phyloP scores from a whole-genome alignment of 768 basidiomycete genomes.

The Mrakia gelida region DNA sequence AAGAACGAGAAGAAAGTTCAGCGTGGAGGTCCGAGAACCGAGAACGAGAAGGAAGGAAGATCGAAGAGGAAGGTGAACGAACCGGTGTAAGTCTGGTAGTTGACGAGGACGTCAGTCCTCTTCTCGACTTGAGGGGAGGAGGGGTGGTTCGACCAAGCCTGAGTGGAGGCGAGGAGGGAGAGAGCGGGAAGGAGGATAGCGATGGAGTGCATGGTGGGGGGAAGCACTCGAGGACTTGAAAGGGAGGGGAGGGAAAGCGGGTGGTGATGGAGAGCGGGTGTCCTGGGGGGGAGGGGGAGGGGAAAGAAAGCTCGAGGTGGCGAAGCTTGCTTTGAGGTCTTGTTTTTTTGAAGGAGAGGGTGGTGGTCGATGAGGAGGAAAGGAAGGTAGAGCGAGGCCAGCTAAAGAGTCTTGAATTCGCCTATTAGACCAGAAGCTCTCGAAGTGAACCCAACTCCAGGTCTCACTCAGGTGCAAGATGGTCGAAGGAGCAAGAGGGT shows the following conservation, averaged over 20 bases:
- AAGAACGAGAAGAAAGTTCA: too few relatives aligned
- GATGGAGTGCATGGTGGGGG: neutral
- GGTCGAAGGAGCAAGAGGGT: neutral
- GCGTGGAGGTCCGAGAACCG: too few relatives aligned
- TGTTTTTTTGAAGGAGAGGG: neutral
- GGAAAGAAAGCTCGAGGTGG: neutral
- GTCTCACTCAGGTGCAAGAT: neutral
- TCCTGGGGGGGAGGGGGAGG: neutral
- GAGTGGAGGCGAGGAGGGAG: neutral
- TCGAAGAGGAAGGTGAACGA: too few relatives aligned
- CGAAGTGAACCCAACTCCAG: neutral
- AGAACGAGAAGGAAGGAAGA: too few relatives aligned
- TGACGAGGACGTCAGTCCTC: neutral
- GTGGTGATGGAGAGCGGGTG: neutral
- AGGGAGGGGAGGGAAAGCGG: neutral
- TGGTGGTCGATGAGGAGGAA: neutral
- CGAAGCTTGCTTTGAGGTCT: neutral
- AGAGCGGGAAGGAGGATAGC: slow-evolving; percentile 1
- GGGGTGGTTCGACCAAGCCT: too few relatives aligned
- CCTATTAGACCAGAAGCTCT: neutral
- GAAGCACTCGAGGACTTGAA: neutral
- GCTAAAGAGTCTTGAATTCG: neutral
- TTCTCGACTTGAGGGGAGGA: neutral
- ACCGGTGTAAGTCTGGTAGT: too few relatives aligned
- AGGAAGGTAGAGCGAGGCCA: neutral